Base-by-base conservation (phyloP, 352 stramenopile species). In the Globisporangium sylvaticum region DNA sequence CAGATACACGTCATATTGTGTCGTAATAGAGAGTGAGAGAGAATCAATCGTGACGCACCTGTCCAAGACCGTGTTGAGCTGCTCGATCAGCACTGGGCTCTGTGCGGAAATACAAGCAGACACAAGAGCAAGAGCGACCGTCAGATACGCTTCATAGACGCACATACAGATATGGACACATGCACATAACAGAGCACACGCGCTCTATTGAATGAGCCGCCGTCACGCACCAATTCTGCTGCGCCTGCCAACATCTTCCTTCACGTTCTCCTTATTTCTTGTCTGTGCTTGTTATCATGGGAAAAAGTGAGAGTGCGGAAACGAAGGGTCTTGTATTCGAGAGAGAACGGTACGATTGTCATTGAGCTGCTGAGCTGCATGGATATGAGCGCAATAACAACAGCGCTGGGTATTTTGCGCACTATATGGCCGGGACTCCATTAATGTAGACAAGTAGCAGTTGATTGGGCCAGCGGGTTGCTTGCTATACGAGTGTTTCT, bases 11-110 rank as follows among this genome's bases (percentile, higher is more conserved):
- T 10, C 8, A 42, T 42, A 12, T 14, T 42, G 34, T 12, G 34
- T 3, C 34, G 14, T 9, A 4, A 15, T 42, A 64, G 37, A 37
- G 34, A 42, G 12, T 42, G 34, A 42, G 62, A 12, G 14, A 62
- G 24, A 42, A 42, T 42, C 25, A 31, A 6, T 57, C 37, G 3
- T 12, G 12, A 61, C 59, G 58, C 46, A 90, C 80, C 82, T 73
- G 64, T 76, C 76, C 27, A 91, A 69, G 48, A 87, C 78, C 20
- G 74, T 71, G 62, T 86, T 80, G 50, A 91, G 81, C 69, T 91
- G 83, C 62, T 89, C 76, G 39, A 76, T 74, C 34, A 91, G 70
- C 67, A 85, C 72, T n/a, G 79, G 83, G 64, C 73, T 90, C 83
- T 91, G 42, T 18, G 24, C 7, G n/a, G 12, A 22, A 58, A 62